Evolutionary conservation across 1,284 basidiomycete genomes (phyloP), one percentile per base, ranked within the genome.

Genomic region (Moesziomyces globuligerus): DNA sequence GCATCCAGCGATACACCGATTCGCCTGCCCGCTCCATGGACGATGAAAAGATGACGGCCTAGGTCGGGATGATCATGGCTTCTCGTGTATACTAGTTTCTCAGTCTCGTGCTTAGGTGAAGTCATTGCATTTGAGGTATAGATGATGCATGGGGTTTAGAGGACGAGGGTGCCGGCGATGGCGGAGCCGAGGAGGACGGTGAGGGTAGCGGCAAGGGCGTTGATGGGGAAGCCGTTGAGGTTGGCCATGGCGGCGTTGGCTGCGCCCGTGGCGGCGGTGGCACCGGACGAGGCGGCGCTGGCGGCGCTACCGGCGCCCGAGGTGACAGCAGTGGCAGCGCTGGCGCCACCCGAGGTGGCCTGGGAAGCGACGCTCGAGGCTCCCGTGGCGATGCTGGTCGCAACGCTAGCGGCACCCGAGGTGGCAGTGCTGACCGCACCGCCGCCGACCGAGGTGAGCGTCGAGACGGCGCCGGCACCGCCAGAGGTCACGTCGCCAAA

Each of bases 41-140:
- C 3, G 61, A 65, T 21, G 61, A 65, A 39, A 65, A 65, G 55
- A 32, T 58, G 18, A 23, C 49, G n/a, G 61, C 61, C 17, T 64
- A 34, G 29, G 29, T 11, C n/a, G n/a, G 23, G 45, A 23, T 18
- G 8, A 7, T 21, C 23, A 17, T 29, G 9, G 7, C 9, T 36
- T 17, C 18, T 20, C 23, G 20, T 29, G 18, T 20, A 28, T 10
- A 18, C 51, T 34, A 10, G 20, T n/a, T 41, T 38, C 28, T 4
- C 46, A 28, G 18, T 25, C 7, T 25, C 25, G 10, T 17, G 1
- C 4, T 13, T n/a, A 17, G 15, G 32, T n/a, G n/a, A n/a, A n/a
- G n/a, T n/a, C 32, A 34, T 34, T 15, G 32, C 32, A 34, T 34
- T 34, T 34, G 5, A 34, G 32, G 32, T 34, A 34, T 34, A 34